Evolutionary conservation across 2,329 filamentous ascomycete genomes (phyloP).

Genomic region (Purpureocillium lavendulum): DNA sequence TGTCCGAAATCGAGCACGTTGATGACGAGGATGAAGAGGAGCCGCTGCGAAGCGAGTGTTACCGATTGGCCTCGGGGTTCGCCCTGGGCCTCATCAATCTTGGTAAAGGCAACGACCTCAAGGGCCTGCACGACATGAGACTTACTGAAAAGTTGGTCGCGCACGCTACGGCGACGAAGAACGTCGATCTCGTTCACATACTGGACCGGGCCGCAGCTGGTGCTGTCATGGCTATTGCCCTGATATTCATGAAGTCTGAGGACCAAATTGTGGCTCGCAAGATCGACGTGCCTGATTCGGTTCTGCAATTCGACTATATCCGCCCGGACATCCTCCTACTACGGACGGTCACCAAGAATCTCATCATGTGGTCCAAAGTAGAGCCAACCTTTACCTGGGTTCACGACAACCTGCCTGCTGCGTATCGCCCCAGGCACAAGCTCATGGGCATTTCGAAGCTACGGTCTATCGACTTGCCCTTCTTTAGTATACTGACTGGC

Average conservation of each 20-base stretch:
- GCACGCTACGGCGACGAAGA: slow-evolving; percentile 80
- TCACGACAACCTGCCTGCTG: slow-evolving; percentile 58
- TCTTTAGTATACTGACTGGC: slow-evolving; percentile 86
- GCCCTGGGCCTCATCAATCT: slow-evolving; percentile 91
- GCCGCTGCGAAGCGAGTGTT: slow-evolving; percentile 85
- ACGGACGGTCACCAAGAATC: slow-evolving; percentile 77
- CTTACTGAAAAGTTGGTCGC: slow-evolving; percentile 81
- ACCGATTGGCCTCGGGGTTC: slow-evolving; percentile 87
- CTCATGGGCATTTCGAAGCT: slow-evolving; percentile 54
- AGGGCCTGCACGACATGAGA: slow-evolving; percentile 87
- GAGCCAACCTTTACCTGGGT: slow-evolving; percentile 69
- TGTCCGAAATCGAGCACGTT: slow-evolving; percentile 89
- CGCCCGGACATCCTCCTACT: slow-evolving; percentile 88
- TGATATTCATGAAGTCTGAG: slow-evolving; percentile 97
- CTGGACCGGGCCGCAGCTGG: slow-evolving; percentile 88
- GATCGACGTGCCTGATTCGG: slow-evolving; percentile 84
- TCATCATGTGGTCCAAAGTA: slow-evolving; percentile 90
- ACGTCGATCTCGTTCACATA: slow-evolving; percentile 85
- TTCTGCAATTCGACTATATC: slow-evolving; percentile 90
- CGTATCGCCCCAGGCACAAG: slow-evolving; percentile 55
- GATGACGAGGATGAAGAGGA: slow-evolving; percentile 77
- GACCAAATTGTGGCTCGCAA: slow-evolving; percentile 81
- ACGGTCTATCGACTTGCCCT: slow-evolving; percentile 76
- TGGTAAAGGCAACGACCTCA: slow-evolving; percentile 79
- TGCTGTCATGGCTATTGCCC: slow-evolving; percentile 80